Base-by-base conservation (phyloP, 1,284 basidiomycete genomes). In the Trametes hirsuta region DNA sequence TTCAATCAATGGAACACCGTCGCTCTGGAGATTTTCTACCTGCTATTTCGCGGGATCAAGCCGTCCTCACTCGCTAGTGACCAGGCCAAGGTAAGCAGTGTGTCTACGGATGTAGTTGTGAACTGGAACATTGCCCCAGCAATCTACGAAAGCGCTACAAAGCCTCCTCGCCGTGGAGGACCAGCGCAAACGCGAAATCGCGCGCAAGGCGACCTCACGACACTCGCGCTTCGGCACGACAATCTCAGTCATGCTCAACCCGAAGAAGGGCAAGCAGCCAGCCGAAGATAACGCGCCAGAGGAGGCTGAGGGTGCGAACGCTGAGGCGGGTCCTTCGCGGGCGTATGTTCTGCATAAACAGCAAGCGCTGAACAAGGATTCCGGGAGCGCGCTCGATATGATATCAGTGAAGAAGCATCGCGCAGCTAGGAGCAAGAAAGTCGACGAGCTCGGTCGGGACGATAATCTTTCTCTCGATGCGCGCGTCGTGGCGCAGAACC, bases 161-260 rank as follows among this genome's bases (percentile, higher is more conserved):
- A 81, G 83, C 42, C 83, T 96, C 51, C 83, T 97, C 4, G 86
- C 84, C 5, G 77, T 81, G 40, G 94, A 97, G 75, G 84, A 85
- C 63, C 81, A 82, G 56, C 77, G 79, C 39, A 87, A 86, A 64
- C 80, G 82, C 36, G 78, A 86, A 57, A 71, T 84, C 12, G 77
- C 84, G 0, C 83, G 87, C 39, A 83, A 83, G 51, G 81, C 86
- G 2, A 81, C 86, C n/a, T 91, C 93, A 15, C 84, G 95, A 30
- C 95, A 98, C 75, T 94, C 94, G 24, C 86, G 95, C 40, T 98
- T 98, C 74, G 95, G 95, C 0, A 97, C 95, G 0, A 97, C 95
- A 2, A 88, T 97, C 63, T 77, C 89, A 12, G 88, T 97, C 51
- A 84, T 82, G 63, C 77, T 88, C 68, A 86, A 91, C 59, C 73